Base-by-base conservation (phyloP, 805 yeast species). In the Starmerella sp. region DNA sequence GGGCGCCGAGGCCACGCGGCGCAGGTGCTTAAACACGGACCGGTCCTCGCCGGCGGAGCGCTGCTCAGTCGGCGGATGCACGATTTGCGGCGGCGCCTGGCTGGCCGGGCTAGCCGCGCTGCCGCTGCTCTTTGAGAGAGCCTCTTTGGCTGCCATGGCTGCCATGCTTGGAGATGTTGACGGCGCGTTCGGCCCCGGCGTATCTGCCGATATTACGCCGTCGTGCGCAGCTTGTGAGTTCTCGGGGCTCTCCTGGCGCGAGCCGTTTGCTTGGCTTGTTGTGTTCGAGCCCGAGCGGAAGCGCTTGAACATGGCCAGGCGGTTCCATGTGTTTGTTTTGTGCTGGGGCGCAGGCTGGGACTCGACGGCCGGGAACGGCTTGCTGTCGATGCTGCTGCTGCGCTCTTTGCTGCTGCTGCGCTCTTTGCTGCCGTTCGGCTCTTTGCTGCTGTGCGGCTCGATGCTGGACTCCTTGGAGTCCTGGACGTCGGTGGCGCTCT, bases 1-100 rank as follows among this genome's bases (percentile, higher is more conserved):
- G 10, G 95, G 95, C 1, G 93, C 95, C 0, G 95, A 86, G 0
- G 95, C 90, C 1, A 85, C 95, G 58, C 95, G 74, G 57, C 93
- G 73, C 29, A 62, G 43, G 3, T 55, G 56, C 52, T 60, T 59
- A 57, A 62, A 61, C 6, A 61, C 55, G 5, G 64, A 58, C 11
- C 57, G 42, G 45, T 62, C 65, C 28, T 35, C 43, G 9, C 43
- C 43, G 13, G 29, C 22, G 5, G 51, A 11, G n/a, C 43, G 51
- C 29, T 46, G 49, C 22, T 29, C 47, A 4, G 47, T 17, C 28
- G 14, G 35, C 28, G 36, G 15, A 22, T 30, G 47, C 35, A n/a
- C 36, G 13, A 17, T n/a, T n/a, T 29, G 47, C 9, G 35, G 10
- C 11, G 30, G 36, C 13, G 8, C 10, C 14, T 13, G 22, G 29